Percentiles rank a stretch among this genome's conserved stretches.
Conservation (phyloP, 2,329 filamentous ascomycete species). For the Xylariaceae sp. region DNA sequence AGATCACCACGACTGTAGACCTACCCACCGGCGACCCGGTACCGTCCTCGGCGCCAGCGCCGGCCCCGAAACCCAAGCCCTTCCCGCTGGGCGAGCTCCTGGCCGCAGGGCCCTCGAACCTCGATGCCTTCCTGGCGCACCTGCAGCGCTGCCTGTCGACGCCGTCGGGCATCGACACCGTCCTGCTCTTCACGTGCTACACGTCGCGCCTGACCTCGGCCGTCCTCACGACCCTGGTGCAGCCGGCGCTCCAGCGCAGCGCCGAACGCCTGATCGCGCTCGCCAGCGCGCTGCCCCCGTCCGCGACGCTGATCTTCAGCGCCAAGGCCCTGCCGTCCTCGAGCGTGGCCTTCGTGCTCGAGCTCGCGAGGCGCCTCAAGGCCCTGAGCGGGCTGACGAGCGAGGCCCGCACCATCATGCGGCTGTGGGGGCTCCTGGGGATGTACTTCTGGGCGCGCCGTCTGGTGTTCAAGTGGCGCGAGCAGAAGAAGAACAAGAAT, state of each 20-base stretch:
- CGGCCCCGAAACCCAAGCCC: slow-evolving; percentile 34
- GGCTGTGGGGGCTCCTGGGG: slow-evolving; percentile 78
- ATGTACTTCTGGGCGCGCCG: slow-evolving; percentile 71
- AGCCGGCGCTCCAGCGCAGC: slow-evolving; percentile 61
- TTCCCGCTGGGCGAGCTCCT: slow-evolving; percentile 40
- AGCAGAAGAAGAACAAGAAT: slow-evolving; percentile 39
- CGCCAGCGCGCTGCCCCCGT: slow-evolving; percentile 57
- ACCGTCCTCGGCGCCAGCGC: slow-evolving; percentile 36
- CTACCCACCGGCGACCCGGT: slow-evolving; percentile 47
- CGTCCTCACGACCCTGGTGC: slow-evolving; percentile 57
- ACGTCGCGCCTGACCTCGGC: slow-evolving; percentile 61
- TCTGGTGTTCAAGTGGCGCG: slow-evolving; percentile 48
- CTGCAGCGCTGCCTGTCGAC: slow-evolving; percentile 70
- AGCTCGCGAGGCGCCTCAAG: slow-evolving; percentile 59
- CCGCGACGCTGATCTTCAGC: slow-evolving; percentile 52
- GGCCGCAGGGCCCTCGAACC: slow-evolving; percentile 45
- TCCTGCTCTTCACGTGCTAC: slow-evolving; percentile 74
- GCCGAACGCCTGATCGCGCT: slow-evolving; percentile 59
- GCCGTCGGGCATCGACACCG: slow-evolving; percentile 70
- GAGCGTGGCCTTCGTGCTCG: slow-evolving; percentile 52
- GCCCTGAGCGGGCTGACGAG: slow-evolving; percentile 69
- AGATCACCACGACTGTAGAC: slow-evolving; percentile 39
- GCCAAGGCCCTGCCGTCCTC: slow-evolving; percentile 46
- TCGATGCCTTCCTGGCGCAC: slow-evolving; percentile 61
- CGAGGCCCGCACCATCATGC: slow-evolving; percentile 74